Evolutionary conservation across 2,329 filamentous ascomycete species (phyloP).

Genomic region (Alternaria tenuissima): DNA sequence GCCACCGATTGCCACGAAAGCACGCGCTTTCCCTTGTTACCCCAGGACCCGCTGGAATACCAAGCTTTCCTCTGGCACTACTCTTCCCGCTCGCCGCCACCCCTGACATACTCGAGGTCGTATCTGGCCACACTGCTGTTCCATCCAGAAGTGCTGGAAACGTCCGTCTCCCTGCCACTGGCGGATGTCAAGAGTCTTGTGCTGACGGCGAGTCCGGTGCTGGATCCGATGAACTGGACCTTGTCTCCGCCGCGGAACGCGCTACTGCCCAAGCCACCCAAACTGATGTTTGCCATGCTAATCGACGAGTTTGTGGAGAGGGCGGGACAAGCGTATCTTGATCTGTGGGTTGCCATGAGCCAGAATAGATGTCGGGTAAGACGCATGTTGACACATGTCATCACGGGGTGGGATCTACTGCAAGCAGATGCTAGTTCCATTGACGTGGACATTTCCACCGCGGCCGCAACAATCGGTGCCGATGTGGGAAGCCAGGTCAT

Average conservation of each 20-base stretch:
- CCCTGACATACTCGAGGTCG: slow-evolving; percentile 82
- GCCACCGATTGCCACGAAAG: slow-evolving; percentile 75
- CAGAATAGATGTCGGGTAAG: slow-evolving; percentile 90
- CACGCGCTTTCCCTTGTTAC: slow-evolving; percentile 40
- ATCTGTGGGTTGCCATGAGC: slow-evolving; percentile 83
- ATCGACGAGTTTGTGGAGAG: slow-evolving; percentile 74
- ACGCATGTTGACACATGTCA: slow-evolving; percentile 85
- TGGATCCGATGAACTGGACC: slow-evolving; percentile 77
- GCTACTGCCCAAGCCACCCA: slow-evolving; percentile 70
- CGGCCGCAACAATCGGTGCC: slow-evolving; percentile 43
- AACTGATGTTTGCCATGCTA: slow-evolving; percentile 70
- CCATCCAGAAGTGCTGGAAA: slow-evolving; percentile 68
- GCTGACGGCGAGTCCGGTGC: slow-evolving; percentile 73
- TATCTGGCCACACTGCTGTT: slow-evolving; percentile 80
- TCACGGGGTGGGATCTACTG: slow-evolving; percentile 83
- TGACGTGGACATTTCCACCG: slow-evolving; percentile 53
- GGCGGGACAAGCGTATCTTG: slow-evolving; percentile 74
- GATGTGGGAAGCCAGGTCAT: slow-evolving; percentile 57
- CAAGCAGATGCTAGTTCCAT: slow-evolving; percentile 72
- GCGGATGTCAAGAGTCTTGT: slow-evolving; percentile 82
- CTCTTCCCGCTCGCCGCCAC: slow-evolving; percentile 80
- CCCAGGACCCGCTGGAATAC: slow-evolving; percentile 46
- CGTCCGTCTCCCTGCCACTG: slow-evolving; percentile 78
- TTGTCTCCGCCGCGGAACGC: slow-evolving; percentile 65
- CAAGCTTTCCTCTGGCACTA: slow-evolving; percentile 76